Base-by-base conservation (phyloP, 169 alveolate genomes). In the Plasmodium coatneyi region DNA sequence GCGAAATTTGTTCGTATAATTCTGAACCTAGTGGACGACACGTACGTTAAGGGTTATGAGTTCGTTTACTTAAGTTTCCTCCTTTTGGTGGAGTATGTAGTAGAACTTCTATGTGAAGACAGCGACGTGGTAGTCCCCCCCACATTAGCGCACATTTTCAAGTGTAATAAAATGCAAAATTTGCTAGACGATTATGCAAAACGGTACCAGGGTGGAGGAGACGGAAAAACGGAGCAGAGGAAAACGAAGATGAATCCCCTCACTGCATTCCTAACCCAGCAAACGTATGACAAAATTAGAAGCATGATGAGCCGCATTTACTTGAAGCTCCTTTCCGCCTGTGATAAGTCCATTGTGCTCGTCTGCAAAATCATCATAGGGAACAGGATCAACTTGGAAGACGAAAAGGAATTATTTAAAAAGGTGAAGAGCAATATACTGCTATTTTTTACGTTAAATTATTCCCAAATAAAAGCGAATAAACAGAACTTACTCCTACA, bases 321-420 rank as follows among this genome's bases (percentile, higher is more conserved):
- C 71, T 60, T 87, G 34, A 87, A 87, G 39, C 41, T 87, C 19
- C 43, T 87, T 22, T 56, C 12, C 1, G 60, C 22, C 34, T 87
- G 93, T 60, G 72, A 78, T n/a, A 87, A 56, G 22, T 87, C 82
- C 36, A 87, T 87, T 34, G 12, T 87, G 5, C 19, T 87, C 10
- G 78, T 36, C 4, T 87, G 93, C 49, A 87, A 87, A 87, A 87
- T 87, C 1, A 43, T 87, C 0, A 87, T 87, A 36, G 93, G 93
- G 30, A 87, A 87, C 66, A 10, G 93, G 19, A 16, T 87, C 66
- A 79, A 60, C n/a, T 6, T 79, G 36, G 79, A 78, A 36, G 90
- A 87, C 71, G 93, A 87, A 66, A 22, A 22, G 71, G 32, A 36
- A 14, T 34, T 87, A 25, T 87, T 87, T 12, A 87, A 87, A 79